Evolutionary conservation across 2,329 filamentous ascomycete genomes (phyloP).

Genomic region (Fusarium pininemorale): DNA sequence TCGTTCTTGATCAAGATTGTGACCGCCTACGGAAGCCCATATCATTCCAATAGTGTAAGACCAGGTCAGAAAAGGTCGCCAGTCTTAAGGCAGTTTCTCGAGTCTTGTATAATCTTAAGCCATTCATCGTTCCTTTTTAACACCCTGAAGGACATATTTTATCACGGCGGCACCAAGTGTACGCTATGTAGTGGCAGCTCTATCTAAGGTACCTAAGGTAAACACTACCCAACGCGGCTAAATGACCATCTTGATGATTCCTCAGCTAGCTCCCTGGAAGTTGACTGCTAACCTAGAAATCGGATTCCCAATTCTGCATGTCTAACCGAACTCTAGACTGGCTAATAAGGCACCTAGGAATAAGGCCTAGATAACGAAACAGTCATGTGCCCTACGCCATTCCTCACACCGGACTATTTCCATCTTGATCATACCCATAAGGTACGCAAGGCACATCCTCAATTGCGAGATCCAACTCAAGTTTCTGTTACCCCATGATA

Average conservation of each 20-base stretch:
- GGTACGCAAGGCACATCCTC: constrained; percentile 3
- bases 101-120: not conserved
- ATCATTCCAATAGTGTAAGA: not conserved
- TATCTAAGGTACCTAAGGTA: not conserved
- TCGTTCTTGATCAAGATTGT: not conserved
- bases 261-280: not conserved
- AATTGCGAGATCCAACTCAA: constrained; percentile 16
- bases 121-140: too few relatives aligned
- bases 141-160: not conserved
- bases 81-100: not conserved
- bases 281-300: not conserved
- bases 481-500: constrained; percentile 27
- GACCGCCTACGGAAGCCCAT: not conserved
- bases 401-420: not conserved
- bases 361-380: not conserved
- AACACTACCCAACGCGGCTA: not conserved
- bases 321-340: not conserved
- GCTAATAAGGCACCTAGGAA: not conserved
- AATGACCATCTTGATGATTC: not conserved
- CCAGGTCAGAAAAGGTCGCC: too few relatives aligned
- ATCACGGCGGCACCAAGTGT: not conserved
- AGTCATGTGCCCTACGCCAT: constrained; percentile 1
- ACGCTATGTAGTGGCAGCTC: not conserved
- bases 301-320: not conserved
- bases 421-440: not conserved